Conservation (phyloP, 1,284 basidiomycete genomes). For the Cerrena zonata region DNA sequence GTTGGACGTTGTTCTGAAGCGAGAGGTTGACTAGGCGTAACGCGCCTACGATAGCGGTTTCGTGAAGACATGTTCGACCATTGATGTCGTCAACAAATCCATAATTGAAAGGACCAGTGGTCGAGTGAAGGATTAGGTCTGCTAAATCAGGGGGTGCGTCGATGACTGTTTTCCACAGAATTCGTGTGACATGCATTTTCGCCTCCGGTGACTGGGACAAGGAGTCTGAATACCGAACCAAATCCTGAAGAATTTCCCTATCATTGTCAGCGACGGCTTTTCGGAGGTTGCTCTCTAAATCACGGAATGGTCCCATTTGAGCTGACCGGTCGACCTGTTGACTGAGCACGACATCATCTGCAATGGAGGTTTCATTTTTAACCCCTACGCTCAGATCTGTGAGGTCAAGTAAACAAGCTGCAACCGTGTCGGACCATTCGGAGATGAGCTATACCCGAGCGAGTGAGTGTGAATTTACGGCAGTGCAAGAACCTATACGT, state of each 20-base stretch:
- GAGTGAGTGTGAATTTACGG: background rate
- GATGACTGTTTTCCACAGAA: conserved; percentile 86
- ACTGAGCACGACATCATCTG: conserved; percentile 53
- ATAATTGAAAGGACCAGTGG: conserved; percentile 77
- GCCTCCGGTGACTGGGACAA: conserved; percentile 54
- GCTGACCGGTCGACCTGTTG: conserved; percentile 61
- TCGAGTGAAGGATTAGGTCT: conserved; percentile 68
- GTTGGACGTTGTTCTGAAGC: conserved; percentile 65
- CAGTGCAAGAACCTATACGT: background rate
- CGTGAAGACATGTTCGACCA: conserved; percentile 90
- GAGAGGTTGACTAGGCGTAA: conserved; percentile 80
- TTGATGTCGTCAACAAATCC: conserved; percentile 95
- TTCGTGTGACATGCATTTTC: conserved; percentile 69
- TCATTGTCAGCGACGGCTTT: conserved; percentile 67
- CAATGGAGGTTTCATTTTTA: conserved; percentile 55
- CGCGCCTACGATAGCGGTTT: conserved; percentile 83
- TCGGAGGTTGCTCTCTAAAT: conserved; percentile 81
- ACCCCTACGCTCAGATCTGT: conserved; percentile 78
- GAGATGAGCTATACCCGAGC: conserved; percentile 78
- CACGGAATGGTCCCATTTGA: conserved; percentile 71
- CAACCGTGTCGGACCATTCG: conserved; percentile 91
- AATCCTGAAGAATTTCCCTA: conserved; percentile 56
- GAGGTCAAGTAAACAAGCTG: conserved; percentile 87
- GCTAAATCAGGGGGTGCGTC: conserved; percentile 70
- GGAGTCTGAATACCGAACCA: conserved; percentile 67